phyloP scores from a whole-genome alignment of 305 asterid species.

The Solanum hybrid region DNA sequence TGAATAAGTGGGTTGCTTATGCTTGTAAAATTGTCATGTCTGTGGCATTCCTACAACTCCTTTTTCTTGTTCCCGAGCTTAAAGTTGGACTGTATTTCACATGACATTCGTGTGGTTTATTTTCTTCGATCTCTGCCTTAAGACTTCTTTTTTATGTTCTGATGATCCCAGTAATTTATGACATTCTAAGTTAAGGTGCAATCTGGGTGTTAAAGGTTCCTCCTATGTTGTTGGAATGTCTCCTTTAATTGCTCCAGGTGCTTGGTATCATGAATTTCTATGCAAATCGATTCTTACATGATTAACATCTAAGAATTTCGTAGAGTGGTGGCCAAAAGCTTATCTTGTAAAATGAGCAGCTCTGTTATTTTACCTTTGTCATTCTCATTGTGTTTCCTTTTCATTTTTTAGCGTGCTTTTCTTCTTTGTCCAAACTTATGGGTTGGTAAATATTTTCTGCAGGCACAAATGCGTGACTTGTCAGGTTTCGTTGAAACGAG shows the following conservation, averaged over 20 bases:
- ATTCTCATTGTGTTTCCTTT: neutral
- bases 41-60: neutral
- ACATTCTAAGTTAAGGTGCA: neutral
- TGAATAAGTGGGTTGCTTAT: neutral
- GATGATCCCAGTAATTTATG: neutral
- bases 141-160: neutral
- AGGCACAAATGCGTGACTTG: constrained; percentile 99
- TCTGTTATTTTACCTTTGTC: neutral
- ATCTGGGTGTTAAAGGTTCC: neutral
- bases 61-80: neutral
- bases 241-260: constrained; percentile 5
- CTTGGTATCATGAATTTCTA: neutral
- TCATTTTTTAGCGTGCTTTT: neutral
- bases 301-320: neutral
- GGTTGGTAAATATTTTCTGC: constrained; percentile 6
- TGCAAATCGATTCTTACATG: neutral
- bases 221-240: constrained; percentile 3
- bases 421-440: neutral
- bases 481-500: constrained; percentile 97
- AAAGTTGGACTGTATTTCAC: neutral
- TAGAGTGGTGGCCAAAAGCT: neutral
- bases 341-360: neutral
- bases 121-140: neutral
- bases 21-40: neutral
- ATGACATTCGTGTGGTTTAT: neutral